phyloP scores from a whole-genome alignment of 495 filamentous ascomycete species.

The Friedmanniomyces endolithicus region DNA sequence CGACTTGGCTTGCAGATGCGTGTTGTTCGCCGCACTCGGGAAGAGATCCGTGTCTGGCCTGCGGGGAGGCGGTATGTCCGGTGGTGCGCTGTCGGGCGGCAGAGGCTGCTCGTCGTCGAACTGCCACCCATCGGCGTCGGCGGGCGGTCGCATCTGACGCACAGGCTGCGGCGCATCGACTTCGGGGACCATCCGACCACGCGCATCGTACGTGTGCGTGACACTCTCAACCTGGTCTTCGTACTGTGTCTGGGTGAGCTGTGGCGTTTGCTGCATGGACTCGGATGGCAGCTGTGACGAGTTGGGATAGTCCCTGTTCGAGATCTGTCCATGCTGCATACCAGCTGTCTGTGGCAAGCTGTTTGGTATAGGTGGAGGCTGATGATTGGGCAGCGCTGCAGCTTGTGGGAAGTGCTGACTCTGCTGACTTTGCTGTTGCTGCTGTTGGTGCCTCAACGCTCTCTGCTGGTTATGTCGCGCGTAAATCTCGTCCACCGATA shows the following conservation, averaged over 20 bases:
- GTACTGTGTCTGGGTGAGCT: neutral
- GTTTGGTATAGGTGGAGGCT: conserved; percentile 37
- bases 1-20: conserved; percentile 50
- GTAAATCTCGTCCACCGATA: conserved; percentile 31
- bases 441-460: conserved; percentile 28
- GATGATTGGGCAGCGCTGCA: conserved; percentile 44
- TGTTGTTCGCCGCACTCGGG: conserved; percentile 59
- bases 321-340: neutral
- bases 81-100: conserved; percentile 33
- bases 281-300: neutral
- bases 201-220: conserved; percentile 46
- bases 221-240: conserved; percentile 47
- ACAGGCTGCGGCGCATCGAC: conserved; percentile 34
- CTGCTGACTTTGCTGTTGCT: too few species aligned
- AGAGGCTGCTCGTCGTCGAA: conserved; percentile 59
- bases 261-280: neutral
- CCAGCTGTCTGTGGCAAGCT: conserved; percentile 6
- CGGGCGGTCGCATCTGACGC: conserved; percentile 7
- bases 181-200: conserved; percentile 37
- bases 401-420: conserved; percentile 21
- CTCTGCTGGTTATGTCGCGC: conserved; percentile 25
- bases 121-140: conserved; percentile 70
- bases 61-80: conserved; percentile 39
- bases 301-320: conserved; percentile 6
- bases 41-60: conserved; percentile 77